phyloP scores from a whole-genome alignment of 2,329 filamentous ascomycete genomes.

The Phyllosticta ampelicida region DNA sequence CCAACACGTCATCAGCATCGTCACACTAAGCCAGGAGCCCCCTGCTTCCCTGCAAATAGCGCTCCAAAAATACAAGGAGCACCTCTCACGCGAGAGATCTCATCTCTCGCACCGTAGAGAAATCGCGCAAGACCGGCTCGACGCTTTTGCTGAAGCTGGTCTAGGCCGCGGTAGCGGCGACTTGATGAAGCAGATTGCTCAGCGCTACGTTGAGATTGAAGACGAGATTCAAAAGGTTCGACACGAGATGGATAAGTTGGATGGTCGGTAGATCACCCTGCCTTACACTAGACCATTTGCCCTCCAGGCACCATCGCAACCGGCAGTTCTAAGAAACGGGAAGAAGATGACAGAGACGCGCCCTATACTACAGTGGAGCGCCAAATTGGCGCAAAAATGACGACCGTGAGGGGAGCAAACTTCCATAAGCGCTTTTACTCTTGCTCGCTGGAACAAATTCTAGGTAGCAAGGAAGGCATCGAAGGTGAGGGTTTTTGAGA shows the following conservation, averaged over 20 bases:
- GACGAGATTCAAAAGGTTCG: conserved; percentile 25
- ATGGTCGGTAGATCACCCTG: conserved; percentile 7
- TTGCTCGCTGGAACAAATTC: too few species aligned
- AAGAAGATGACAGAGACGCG: too few species aligned
- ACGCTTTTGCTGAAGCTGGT: conserved; percentile 21
- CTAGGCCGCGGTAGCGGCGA: conserved; percentile 21
- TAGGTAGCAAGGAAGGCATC: too few species aligned
- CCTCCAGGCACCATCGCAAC: too few species aligned
- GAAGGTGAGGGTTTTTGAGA: too few species aligned
- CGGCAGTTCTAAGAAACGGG: too few species aligned
- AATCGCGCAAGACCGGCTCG: not conserved
- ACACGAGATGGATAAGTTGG: conserved; percentile 21
- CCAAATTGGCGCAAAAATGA: too few species aligned
- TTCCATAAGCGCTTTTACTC: too few species aligned
- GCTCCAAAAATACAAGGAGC: conserved; percentile 23
- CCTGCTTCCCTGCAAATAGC: conserved; percentile 19
- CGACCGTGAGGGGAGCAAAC: too few species aligned
- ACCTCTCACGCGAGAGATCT: conserved; percentile 20
- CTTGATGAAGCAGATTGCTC: conserved; percentile 30
- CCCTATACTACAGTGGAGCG: too few species aligned
- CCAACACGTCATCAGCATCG: conserved; percentile 13
- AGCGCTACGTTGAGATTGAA: conserved; percentile 27
- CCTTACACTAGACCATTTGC: too few species aligned
- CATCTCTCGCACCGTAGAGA: conserved; percentile 19
- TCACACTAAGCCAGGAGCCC: conserved; percentile 20